A percentile compares a stretch with the other conserved stretches of the same genome.
These are phyloP conservation scores for Protea cynaroides DNA, from an alignment of 164 flowering plant genomes.

Conservation along the genomic window DNA sequence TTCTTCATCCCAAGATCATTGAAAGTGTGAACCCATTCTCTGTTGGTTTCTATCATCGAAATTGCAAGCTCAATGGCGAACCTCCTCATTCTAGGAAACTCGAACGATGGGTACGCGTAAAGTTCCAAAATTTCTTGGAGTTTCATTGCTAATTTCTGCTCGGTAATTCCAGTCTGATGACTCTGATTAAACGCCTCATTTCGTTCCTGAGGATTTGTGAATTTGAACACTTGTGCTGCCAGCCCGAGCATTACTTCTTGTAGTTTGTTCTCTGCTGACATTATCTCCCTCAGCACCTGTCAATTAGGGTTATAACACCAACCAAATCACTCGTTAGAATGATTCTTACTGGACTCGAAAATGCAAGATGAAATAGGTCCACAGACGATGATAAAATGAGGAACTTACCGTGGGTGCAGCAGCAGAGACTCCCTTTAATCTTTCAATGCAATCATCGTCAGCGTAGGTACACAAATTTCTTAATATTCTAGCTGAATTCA, in stretches of 20 bases:
- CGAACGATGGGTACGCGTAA: constrained; percentile 47
- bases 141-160: constrained; percentile 36
- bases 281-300: constrained; percentile 68
- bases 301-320: background rate
- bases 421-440: constrained; percentile 36
- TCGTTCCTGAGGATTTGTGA: constrained; percentile 48
- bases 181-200: constrained; percentile 31
- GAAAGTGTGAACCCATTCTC: constrained; percentile 35
- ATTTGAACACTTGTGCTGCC: constrained; percentile 61
- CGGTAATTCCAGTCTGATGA: constrained; percentile 35
- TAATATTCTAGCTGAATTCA: constrained; percentile 72
- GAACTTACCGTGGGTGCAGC: constrained; percentile 74
- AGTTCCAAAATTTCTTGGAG: constrained; percentile 50
- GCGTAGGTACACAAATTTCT: constrained; percentile 62
- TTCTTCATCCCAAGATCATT: constrained; percentile 47
- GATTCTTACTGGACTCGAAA: background rate
- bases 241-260: constrained; percentile 90
- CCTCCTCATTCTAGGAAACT: constrained; percentile 75
- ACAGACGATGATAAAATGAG: background rate
- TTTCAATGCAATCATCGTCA: constrained; percentile 41
- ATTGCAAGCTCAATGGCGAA: constrained; percentile 70
- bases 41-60: constrained; percentile 74
- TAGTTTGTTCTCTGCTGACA: constrained; percentile 57
- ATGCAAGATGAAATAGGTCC: background rate
- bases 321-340: background rate